Conservation (phyloP, 805 yeast genomes). For the Schizosaccharomyces pombe region DNA sequence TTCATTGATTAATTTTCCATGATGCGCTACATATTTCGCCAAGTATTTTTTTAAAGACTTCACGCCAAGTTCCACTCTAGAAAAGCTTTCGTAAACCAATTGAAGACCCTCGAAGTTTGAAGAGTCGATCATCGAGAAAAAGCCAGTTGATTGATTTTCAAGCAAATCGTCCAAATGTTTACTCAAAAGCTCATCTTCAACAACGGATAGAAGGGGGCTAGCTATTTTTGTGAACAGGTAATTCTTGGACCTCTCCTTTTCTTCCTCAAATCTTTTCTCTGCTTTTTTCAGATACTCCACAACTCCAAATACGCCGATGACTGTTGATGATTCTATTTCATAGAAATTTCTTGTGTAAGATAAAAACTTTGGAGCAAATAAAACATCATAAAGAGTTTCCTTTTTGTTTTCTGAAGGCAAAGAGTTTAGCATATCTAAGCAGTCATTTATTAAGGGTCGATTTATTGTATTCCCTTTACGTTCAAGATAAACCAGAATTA, state of each 20-base stretch:
- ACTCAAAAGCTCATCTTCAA: slow-evolving; percentile 20
- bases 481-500: slow-evolving; percentile 32
- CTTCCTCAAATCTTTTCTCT: slow-evolving; percentile 33
- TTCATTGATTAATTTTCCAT: slow-evolving; percentile 22
- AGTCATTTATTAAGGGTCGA: slow-evolving; percentile 32
- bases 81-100: slow-evolving; percentile 26
- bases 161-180: background rate
- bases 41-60: slow-evolving; percentile 27
- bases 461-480: slow-evolving; percentile 36
- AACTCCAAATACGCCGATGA: slow-evolving; percentile 25
- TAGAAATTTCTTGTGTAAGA: slow-evolving; percentile 34
- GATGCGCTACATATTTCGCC: slow-evolving; percentile 22
- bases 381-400: slow-evolving; percentile 38
- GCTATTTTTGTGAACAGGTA: slow-evolving; percentile 32
- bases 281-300: slow-evolving; percentile 30
- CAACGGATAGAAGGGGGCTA: slow-evolving; percentile 29
- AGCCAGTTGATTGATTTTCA: slow-evolving; percentile 24
- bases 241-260: slow-evolving; percentile 30
- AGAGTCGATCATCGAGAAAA: slow-evolving; percentile 31
- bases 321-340: slow-evolving; percentile 22
- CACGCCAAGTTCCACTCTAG: slow-evolving; percentile 30
- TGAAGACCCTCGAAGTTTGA: slow-evolving; percentile 22
- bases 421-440: slow-evolving; percentile 49
- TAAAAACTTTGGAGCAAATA: slow-evolving; percentile 45
- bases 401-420: slow-evolving; percentile 22